A percentile compares a stretch with the other conserved stretches of the same genome.
Conservation (phyloP, 1,284 basidiomycete species). For the Sporisorium reilianum region DNA sequence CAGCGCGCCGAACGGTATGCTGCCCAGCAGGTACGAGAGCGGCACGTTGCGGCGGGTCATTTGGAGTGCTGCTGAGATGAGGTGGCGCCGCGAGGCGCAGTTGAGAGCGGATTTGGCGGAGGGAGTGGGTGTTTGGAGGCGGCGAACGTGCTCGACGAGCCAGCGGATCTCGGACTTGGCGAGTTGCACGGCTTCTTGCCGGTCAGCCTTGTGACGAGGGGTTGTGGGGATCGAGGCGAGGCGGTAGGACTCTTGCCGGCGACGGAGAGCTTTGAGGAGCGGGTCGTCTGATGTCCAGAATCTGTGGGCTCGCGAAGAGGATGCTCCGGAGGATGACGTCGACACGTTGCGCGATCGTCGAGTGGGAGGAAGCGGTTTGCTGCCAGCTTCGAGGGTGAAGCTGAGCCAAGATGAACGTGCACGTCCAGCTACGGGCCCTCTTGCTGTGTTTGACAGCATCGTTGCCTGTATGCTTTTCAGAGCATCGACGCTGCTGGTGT, state of each 20-base stretch:
- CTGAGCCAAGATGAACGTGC: not conserved
- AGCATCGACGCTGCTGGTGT: not conserved
- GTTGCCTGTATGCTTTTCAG: not conserved
- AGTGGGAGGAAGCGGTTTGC: not conserved
- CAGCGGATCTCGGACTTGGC: conserved; percentile 41
- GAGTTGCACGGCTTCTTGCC: conserved; percentile 20
- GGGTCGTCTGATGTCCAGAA: conserved; percentile 30
- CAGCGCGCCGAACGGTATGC: conserved; percentile 30
- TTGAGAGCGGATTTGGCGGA: not conserved
- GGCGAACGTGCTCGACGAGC: conserved; percentile 33
- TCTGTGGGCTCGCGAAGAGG: not conserved
- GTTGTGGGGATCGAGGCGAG: conserved; percentile 2
- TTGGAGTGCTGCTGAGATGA: conserved; percentile 18
- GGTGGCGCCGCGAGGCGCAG: conserved; percentile 17
- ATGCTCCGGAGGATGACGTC: not conserved
- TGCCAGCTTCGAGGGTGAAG: not conserved
- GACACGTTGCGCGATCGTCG: not conserved
- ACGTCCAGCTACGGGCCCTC: not conserved
- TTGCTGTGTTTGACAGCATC: not conserved
- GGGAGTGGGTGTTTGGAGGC: not conserved
- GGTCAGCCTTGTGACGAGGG: conserved; percentile 27
- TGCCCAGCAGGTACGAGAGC: conserved; percentile 38
- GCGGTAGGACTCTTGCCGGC: conserved; percentile 34
- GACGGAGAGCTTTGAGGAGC: conserved; percentile 19
- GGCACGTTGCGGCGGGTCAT: conserved; percentile 38